phyloP scores from a whole-genome alignment of 106 monocot genomes.

The Hemerocallis citrina region DNA sequence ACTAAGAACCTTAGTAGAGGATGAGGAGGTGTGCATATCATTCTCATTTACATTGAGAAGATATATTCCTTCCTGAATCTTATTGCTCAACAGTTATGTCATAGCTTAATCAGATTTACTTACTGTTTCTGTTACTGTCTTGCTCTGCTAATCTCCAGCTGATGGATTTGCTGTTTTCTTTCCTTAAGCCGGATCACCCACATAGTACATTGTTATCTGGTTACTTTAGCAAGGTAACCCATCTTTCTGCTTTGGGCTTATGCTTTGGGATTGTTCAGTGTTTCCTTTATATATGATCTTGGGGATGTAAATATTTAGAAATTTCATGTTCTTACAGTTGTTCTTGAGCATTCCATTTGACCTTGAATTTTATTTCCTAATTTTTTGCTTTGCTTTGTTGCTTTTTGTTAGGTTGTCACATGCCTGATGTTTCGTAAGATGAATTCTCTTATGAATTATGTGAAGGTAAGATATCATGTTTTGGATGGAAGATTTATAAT shows the following conservation, averaged over 20 bases:
- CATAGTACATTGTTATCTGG: slow-evolving; percentile 59
- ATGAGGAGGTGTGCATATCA: slow-evolving; percentile 43
- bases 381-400: too few relatives aligned
- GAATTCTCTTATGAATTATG: slow-evolving; percentile 35
- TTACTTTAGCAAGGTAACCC: slow-evolving; percentile 66
- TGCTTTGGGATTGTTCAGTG: too few relatives aligned
- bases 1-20: slow-evolving; percentile 58
- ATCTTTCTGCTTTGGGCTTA: too few relatives aligned
- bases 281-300: too few relatives aligned
- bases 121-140: neutral
- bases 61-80: neutral
- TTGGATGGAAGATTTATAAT: too few relatives aligned
- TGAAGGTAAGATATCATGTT: slow-evolving; percentile 27
- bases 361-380: too few relatives aligned
- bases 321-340: neutral
- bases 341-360: too few relatives aligned
- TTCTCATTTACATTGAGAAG: too few relatives aligned
- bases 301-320: too few relatives aligned
- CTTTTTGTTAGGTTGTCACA: slow-evolving; percentile 37
- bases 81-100: neutral
- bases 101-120: neutral
- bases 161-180: slow-evolving; percentile 62
- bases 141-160: slow-evolving; percentile 20
- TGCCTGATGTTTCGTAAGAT: slow-evolving; percentile 56
- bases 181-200: slow-evolving; percentile 48